Evolutionary conservation across 2,329 filamentous ascomycete genomes (phyloP), one percentile per base, ranked within the genome.

Genomic region (Teratosphaeria zuluensis): DNA sequence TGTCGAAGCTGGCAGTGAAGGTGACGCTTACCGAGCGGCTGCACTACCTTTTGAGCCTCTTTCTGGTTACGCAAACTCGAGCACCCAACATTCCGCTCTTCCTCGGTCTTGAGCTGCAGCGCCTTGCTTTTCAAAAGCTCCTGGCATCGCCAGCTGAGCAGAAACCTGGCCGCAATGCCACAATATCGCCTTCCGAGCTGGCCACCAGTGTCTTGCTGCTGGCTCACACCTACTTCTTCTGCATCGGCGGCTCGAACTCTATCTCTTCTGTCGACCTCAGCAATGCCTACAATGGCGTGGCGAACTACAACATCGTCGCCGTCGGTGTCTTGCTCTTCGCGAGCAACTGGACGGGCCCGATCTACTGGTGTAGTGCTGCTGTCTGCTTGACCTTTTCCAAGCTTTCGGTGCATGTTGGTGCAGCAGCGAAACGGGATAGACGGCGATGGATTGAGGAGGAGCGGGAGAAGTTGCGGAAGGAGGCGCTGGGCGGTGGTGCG

Each of bases 181-280:
- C 16, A 12, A 54, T 60, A 11, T 56, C 57, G 6, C 8, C 33
- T 42, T 58, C 59, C 5, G 57, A 62, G 19, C 56, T 89, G 53
- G 86, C 86, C 4, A 82, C 85, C 9, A 86, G 88, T 0, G 84
- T 83, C 8, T 77, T 96, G 35, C 82, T 97, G 35, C 78, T 95
- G 48, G 87, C 95, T 65, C 86, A 92, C 74, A 79, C 84, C 38
- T 86, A 87, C 56, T 99, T 96, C 80, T 99, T 97, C 71, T 87
- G 90, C 32, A 84, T 90, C 62, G 94, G 92, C 28, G 91, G 91
- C 70, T 90, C 89, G 53, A 99, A 99, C 72, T 88, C 94, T 48
- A 96, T 99, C 65, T 95, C 92, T 12, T 92, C 89, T n/a, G 84
- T 99, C 66, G 92, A 97, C 69, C 81, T 99, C 21, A 95, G 90